Percentiles rank a stretch among this genome's conserved stretches.
phyloP scores from a whole-genome alignment of 2,329 filamentous ascomycete species.

The Exophiala xenobiotica region DNA sequence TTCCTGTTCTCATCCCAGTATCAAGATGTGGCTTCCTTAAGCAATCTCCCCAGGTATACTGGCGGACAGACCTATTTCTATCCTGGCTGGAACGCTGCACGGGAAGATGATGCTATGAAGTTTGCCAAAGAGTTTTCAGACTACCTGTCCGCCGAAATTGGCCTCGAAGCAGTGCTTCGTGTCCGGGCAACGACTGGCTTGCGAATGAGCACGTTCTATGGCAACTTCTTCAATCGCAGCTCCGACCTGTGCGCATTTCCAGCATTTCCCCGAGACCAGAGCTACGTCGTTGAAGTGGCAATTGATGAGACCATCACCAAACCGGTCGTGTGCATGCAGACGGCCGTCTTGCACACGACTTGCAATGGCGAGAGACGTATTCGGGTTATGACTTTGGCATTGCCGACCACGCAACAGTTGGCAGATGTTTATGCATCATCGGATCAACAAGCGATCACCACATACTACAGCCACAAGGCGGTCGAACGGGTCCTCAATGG shows the following conservation, averaged over 20 bases:
- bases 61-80: constrained; percentile 99
- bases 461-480: constrained; percentile 96
- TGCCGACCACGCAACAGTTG: constrained; percentile 88
- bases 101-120: constrained; percentile 94
- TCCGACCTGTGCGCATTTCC: constrained; percentile 98
- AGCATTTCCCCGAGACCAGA: constrained; percentile 94
- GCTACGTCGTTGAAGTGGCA: constrained; percentile 95
- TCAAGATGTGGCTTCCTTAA: constrained; percentile 93
- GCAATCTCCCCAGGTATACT: constrained; percentile 92
- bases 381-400: constrained; percentile 84
- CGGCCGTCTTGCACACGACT: constrained; percentile 93
- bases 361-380: constrained; percentile 97
- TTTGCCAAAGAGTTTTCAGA: constrained; percentile 97
- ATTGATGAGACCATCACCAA: constrained; percentile 94
- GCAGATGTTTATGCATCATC: constrained; percentile 92
- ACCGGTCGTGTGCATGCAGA: constrained; percentile 87
- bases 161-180: constrained; percentile 89
- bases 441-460: constrained; percentile 88
- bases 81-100: constrained; percentile 92
- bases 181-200: constrained; percentile 92
- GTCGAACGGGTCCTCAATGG: constrained; percentile 84
- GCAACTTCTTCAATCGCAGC: constrained; percentile 98
- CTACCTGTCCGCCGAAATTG: constrained; percentile 94
- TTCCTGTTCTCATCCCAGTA: constrained; percentile 95
- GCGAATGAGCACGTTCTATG: constrained; percentile 97